Evolutionary conservation across 139 green algal genomes (phyloP).

Genomic region (Trebouxia sp.): DNA sequence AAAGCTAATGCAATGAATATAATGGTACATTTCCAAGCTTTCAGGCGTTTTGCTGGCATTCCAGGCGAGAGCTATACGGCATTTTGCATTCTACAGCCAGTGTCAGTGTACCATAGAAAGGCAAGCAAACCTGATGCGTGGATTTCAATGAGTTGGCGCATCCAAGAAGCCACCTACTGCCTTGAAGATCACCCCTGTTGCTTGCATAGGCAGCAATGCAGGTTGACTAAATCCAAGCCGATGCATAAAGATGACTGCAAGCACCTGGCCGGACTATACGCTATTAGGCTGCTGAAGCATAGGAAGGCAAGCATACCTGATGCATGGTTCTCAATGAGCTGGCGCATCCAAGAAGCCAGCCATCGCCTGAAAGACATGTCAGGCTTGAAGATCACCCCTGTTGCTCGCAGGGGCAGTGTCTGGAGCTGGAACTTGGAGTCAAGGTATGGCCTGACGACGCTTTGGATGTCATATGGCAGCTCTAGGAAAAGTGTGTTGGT

Average conservation of each 20-base stretch:
- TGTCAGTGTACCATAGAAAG: too few relatives aligned
- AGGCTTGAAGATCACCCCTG: constrained; percentile 34
- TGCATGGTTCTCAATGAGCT: constrained; percentile 52
- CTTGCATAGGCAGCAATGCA: too few relatives aligned
- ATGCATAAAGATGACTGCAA: too few relatives aligned
- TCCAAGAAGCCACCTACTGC: constrained; percentile 78
- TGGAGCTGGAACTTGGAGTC: constrained; percentile 47
- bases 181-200: constrained; percentile 32
- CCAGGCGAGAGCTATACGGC: too few relatives aligned
- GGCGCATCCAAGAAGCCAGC: constrained; percentile 75
- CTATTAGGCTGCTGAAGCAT: too few relatives aligned
- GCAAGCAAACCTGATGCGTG: constrained; percentile 26
- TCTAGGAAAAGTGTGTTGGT: constrained; percentile 61
- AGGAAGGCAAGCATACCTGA: constrained; percentile 21
- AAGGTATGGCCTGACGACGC: constrained; percentile 56
- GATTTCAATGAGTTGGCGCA: constrained; percentile 56
- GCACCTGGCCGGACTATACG: too few relatives aligned
- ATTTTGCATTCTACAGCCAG: too few relatives aligned
- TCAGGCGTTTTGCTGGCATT: too few relatives aligned
- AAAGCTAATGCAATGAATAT: too few relatives aligned
- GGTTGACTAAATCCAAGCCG: too few relatives aligned
- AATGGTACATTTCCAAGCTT: too few relatives aligned
- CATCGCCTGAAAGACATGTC: constrained; percentile 69
- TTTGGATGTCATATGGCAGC: constrained; percentile 58
- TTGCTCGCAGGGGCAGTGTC: neutral